Base-by-base conservation (phyloP, 192 early-diverging fungal species). In the Mortierella alpina region DNA sequence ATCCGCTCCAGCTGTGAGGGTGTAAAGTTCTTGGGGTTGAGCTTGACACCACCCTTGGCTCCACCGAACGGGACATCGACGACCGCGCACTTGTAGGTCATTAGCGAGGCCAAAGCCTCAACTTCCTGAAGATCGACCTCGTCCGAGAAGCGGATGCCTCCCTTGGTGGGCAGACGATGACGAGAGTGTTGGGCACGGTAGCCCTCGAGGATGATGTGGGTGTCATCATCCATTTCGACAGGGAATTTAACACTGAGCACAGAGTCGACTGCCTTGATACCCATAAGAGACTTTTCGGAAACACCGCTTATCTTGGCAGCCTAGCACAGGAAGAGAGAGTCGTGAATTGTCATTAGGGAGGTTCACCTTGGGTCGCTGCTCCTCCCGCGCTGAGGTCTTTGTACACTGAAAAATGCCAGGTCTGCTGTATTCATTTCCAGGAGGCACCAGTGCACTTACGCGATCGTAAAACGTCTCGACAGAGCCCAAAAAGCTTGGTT, bases 41-140 rank as follows among this genome's bases (percentile, higher is more conserved):
- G 89, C 83, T 89, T 91, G 68, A 95, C 91, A 62, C 94, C 94
- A 75, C 94, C 94, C 83, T 95, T 95, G 70, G 93, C 94, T 42
- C 90, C 90, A 52, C 87, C 87, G 66, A 88, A 95, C 59, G 94
- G 94, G 68, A 95, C 94, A 72, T 95, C 93, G 22, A 95, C 93
- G 14, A 94, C 91, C 46, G 94, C 94, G 72, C 93, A 94, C 85
- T 95, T 95, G 85, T 88, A 95, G 46, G 94, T 94, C 94, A 95
- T 95, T 58, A 95, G 83, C 11, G 93, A 90, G 17, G 94, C 92
- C 57, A 95, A 86, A 10, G 94, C 94, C 77, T 92, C 90, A 20
- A 95, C 94, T 65, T 95, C 94, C 53, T 95, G 91, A 48, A 94
- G 75, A 72, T 95, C 93, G 39, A 95, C 94, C 52, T 89, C 92